Base-by-base conservation (phyloP, 345 rosid species). In the Pseudoturritis turrita region DNA sequence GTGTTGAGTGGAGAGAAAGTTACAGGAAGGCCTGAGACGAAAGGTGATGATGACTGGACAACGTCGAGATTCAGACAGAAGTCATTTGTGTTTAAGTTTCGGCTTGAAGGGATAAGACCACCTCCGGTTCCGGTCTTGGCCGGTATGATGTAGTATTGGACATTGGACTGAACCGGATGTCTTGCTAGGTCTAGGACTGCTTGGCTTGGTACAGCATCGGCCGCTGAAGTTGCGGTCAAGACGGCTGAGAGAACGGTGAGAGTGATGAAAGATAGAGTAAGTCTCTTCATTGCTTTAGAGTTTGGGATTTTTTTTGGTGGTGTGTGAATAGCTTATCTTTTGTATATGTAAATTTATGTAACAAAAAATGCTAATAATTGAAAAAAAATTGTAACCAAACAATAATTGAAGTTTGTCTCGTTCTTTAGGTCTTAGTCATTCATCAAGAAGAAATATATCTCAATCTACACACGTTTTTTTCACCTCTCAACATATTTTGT, bases 111-210 rank as follows among this genome's bases (percentile, higher is more conserved):
- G 26, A 65, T 28, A 57, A 66, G 60, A 57, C 67, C 72, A 49
- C 78, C 72, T 66, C 78, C 78, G 18, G 72, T 19, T 47, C 67
- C 72, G 5, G 25, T 74, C 19, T 74, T 74, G 25, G 72, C 78
- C 36, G 72, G 77, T 73, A 73, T 19, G 36, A 73, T 65, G 72
- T 73, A 73, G 45, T 73, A 73, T 36, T 56, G 77, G 66, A 29
- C 61, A 19, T 50, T 29, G 35, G 67, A 26, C 36, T 37, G 52
- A 28, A 74, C 72, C 8, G 72, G 54, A 8, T 40, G 72, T 10
- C 54, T 67, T 47, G 54, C 10, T 56, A 0, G 39, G 67, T 74
- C 72, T 10, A 74, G 53, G 47, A 64, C n/a, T n/a, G n/a, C 77
- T 47, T 65, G 51, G 43, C 28, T 36, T 23, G 65, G 6, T 31